Base-by-base conservation (phyloP, 108 stramenopile species). In the Nannochloropsis salina region DNA sequence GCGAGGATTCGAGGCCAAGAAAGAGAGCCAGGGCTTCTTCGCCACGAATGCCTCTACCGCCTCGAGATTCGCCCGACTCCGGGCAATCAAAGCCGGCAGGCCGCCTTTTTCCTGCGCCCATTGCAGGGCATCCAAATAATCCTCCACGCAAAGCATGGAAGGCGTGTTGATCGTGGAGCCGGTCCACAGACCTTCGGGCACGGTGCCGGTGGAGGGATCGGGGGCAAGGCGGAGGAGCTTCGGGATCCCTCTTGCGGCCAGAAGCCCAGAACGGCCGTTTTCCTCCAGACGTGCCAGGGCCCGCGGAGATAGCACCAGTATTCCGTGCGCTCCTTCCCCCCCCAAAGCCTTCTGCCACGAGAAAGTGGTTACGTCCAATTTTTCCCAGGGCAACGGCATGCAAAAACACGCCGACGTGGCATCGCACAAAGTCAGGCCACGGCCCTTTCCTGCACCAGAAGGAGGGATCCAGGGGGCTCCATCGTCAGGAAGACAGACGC, bases 261-360 rank as follows among this genome's bases (percentile, higher is more conserved):
- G 61, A 15, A 74, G 61, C 61, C 61, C 61, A 51, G 83, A 84
- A 15, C 3, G 97, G 15, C 97, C 93, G n/a, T 74, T 74, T 51
- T 85, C 88, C 90, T 99, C 99, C 87, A 99, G 92, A 44, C 98
- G 93, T 87, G 98, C 97, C 83, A 99, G 97, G 41, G 99, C 99
- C 21, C 95, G 92, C 9, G 99, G 99, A 83, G 93, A 94, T 41
- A 99, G 92, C 81, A 99, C 94, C 87, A 99, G 92, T 86, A 99
- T 92, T 51, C 99, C 99, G 88, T 99, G 99, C 80, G 94, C 98
- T 43, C 97, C 99, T 93, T 99, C 99, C 41, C 99, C 99, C 18
- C 99, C 99, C 42, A 99, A 91, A 10, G 98, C 99, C 95, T 99
- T 99, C 91, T 99, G 99, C 99, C 99, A 99, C 12, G 95, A 96